These are phyloP conservation scores for Zopfia rhizophila DNA, from an alignment of 2,329 filamentous ascomycete genomes.

Conservation along the genomic window DNA sequence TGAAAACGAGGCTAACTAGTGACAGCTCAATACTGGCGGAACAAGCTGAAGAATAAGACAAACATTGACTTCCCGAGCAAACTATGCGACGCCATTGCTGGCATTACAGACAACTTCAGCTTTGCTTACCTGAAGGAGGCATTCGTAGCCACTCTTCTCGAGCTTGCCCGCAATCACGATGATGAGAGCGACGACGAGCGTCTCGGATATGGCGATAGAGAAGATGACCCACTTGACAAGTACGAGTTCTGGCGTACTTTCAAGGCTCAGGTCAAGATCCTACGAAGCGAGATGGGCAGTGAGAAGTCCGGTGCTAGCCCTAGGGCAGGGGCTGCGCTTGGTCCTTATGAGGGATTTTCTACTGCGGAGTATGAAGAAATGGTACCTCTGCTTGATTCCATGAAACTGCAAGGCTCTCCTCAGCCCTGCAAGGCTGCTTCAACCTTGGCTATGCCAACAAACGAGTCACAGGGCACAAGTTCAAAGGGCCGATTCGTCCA, in stretches of 20 bases:
- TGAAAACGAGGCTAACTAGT: conserved; percentile 25
- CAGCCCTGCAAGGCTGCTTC: conserved; percentile 35
- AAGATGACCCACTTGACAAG: conserved; percentile 60
- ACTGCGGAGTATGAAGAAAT: conserved; percentile 28
- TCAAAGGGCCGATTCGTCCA: conserved; percentile 14
- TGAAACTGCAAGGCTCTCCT: conserved; percentile 31
- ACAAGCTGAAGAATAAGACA: conserved; percentile 66
- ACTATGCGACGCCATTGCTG: conserved; percentile 68
- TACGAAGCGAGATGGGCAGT: conserved; percentile 67
- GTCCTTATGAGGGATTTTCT: conserved; percentile 33
- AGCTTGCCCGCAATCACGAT: conserved; percentile 59
- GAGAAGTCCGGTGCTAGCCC: conserved; percentile 3
- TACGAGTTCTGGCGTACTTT: conserved; percentile 70
- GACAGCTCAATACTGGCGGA: conserved; percentile 65
- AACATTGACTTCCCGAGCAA: conserved; percentile 69
- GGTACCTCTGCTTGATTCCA: conserved; percentile 29
- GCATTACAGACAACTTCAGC: conserved; percentile 72
- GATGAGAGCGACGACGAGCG: conserved; percentile 29
- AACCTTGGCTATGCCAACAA: conserved; percentile 29
- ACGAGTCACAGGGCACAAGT: conserved; percentile 18
- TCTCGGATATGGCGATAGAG: conserved; percentile 40
- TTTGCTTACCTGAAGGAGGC: conserved; percentile 78
- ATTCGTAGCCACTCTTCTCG: conserved; percentile 71
- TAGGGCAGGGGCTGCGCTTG: conserved; percentile 19
- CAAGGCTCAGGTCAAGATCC: conserved; percentile 69